Base-by-base conservation (phyloP, 1,139 yeast genomes). In the Nakaseomyces sp. region DNA sequence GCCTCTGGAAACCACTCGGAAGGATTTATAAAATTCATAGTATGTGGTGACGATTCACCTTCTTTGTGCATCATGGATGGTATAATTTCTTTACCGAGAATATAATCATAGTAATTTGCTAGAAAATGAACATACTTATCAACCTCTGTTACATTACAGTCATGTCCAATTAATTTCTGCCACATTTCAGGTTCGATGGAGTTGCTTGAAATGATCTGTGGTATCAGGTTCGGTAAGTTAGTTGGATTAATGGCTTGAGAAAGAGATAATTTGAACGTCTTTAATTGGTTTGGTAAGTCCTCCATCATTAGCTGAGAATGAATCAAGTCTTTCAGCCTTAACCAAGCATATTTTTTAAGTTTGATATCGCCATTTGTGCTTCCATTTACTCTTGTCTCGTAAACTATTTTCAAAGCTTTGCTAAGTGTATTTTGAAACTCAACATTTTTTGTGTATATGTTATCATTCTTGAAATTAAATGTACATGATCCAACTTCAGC, bases 1-100 rank as follows among this genome's bases (percentile, higher is more conserved):
- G 98, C 95, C 41, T 73, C 77, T 0, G 98, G 96, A 56, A 73
- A 91, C 93, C 95, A 85, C 59, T 81, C 87, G 1, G 82, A 81
- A 1, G 96, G 95, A 51, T 80, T 76, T 2, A 77, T 69, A 18
- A 81, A 70, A 51, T 80, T 84, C 2, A 66, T 50, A 50, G 13
- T 29, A 4, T 10, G 43, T 17, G 7, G 30, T 13, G 43, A 10
- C 16, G 28, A 16, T 7, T 45, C 38, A 20, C 4, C 40, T 36
- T 35, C 39, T 4, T 51, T 47, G 7, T 48, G 47, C 16, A 47
- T 37, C 43, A 48, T 41, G 29, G 36, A 41, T 3, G 62, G 62
- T n/a, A 58, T 33, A 1, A 51, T 50, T 40, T 60, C 59, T 43
- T 60, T 54, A 8, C 50, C 51, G 26, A 51, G 48, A 8, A 58